Base-by-base conservation (phyloP, 768 basidiomycete species). In the Tylopilus sp. region DNA sequence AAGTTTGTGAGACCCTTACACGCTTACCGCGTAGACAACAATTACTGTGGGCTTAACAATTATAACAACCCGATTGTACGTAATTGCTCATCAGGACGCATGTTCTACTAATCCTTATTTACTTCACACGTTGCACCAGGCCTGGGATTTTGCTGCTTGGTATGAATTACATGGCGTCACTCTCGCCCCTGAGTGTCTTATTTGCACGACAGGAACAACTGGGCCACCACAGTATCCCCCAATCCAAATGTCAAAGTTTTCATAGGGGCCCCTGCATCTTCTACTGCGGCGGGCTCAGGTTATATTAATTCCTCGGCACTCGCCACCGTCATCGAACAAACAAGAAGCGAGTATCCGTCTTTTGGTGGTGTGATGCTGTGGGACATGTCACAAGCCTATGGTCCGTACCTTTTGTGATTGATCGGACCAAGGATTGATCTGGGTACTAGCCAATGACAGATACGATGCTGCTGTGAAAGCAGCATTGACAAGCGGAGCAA, bases 391-490 rank as follows among this genome's bases (percentile, higher is more conserved):
- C 75, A 78, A 62, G 78, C 78, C 10, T 65, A 74, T 38, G 67
- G 78, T 78, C 16, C 25, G 63, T 57, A 3, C 6, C 31, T 43
- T 49, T 16, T 53, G 17, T 25, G 14, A 9, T 25, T 16, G 13
- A 36, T n/a, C 12, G 7, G 25, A 24, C 17, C 22, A 21, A 8
- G 4, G 24, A 34, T 36, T 53, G 3, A 60, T 19, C 11, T 17
- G n/a, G n/a, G 11, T 5, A 11, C 8, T 49, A 75, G 85, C 73
- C 21, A 87, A 87, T 61, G 70, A 70, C 41, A 77, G 80, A 17
- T 87, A 78, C 59, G 84, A 86, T 61, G 53, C 75, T n/a, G 78
- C 77, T 4, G 78, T 86, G 49, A 87, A 87, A 63, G 73, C 76
- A 52, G 76, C 80, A 26, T 72, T 87, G 22, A 66, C 66, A 12